These are phyloP conservation scores for Mycena sanguinolenta DNA, from an alignment of 768 basidiomycete species.

Conservation along the genomic window DNA sequence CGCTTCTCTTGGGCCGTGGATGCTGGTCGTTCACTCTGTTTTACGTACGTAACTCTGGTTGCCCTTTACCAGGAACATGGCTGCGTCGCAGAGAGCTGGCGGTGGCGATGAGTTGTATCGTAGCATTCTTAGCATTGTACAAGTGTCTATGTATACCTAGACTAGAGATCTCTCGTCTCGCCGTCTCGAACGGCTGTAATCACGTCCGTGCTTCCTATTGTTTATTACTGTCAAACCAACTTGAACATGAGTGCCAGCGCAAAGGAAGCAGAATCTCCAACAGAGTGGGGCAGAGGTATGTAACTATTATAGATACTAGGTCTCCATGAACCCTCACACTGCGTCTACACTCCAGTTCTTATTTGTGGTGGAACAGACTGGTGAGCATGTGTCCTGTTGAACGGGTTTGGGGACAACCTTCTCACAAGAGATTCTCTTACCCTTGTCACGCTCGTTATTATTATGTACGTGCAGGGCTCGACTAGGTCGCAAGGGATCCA, in stretches of 20 bases:
- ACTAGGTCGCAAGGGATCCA: constrained; percentile 79
- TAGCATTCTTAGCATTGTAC: constrained; percentile 9
- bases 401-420: constrained; percentile 34
- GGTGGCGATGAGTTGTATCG: background rate
- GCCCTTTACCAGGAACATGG: background rate
- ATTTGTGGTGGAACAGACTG: constrained; percentile 92
- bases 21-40: background rate
- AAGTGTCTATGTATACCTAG: background rate
- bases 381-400: constrained; percentile 59
- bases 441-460: constrained; percentile 32
- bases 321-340: background rate
- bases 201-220: constrained; percentile 29
- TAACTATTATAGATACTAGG: constrained; percentile 15
- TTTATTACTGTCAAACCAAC: constrained; percentile 19
- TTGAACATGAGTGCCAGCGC: constrained; percentile 32
- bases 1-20: too few relatives aligned
- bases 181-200: background rate
- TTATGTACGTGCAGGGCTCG: constrained; percentile 66
- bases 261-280: background rate
- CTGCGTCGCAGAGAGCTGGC: background rate
- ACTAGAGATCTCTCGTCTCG: background rate
- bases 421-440: constrained; percentile 43
- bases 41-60: constrained; percentile 11
- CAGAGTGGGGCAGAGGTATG: constrained; percentile 46
- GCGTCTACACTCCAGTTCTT: constrained; percentile 63